phyloP scores from a whole-genome alignment of 2,329 filamentous ascomycete species.

The Triangularia setosa region DNA sequence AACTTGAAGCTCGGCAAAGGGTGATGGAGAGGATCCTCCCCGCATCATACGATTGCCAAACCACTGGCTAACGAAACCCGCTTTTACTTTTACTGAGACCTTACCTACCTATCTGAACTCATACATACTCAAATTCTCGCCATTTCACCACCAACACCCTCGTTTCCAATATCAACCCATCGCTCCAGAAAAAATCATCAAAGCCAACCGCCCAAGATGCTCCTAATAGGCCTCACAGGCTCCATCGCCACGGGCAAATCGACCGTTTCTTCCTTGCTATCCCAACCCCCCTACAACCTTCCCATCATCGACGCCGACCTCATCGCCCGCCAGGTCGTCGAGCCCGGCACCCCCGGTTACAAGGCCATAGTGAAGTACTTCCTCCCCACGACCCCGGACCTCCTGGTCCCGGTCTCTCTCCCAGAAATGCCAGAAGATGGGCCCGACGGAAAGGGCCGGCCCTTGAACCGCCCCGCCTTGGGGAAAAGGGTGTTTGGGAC shows the following conservation, averaged over 20 bases:
- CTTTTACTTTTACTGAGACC: too few species aligned
- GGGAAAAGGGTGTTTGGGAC: conserved; percentile 84
- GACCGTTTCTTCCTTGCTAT: conserved; percentile 82
- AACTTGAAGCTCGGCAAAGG: background rate
- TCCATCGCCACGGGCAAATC: conserved; percentile 98
- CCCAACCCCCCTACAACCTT: conserved; percentile 74
- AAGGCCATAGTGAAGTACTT: conserved; percentile 79
- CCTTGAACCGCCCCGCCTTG: conserved; percentile 80
- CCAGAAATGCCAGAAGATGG: conserved; percentile 51
- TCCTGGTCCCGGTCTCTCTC: conserved; percentile 61
- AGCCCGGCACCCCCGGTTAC: conserved; percentile 85
- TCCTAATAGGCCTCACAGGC: conserved; percentile 92
- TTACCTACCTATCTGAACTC: background rate
- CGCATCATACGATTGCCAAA: background rate
- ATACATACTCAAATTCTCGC: background rate
- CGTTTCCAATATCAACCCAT: background rate
- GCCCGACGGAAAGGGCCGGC: conserved; percentile 59
- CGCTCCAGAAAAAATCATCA: background rate
- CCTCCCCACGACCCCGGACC: conserved; percentile 74
- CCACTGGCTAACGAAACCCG: background rate
- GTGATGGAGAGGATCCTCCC: background rate
- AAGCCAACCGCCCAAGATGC: conserved; percentile 56
- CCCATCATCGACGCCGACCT: conserved; percentile 93
- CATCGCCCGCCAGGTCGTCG: conserved; percentile 87
- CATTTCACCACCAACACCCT: background rate